Evolutionary conservation across 2,329 filamentous ascomycete species (phyloP).

Genomic region (Cladosporium cucumerinum): DNA sequence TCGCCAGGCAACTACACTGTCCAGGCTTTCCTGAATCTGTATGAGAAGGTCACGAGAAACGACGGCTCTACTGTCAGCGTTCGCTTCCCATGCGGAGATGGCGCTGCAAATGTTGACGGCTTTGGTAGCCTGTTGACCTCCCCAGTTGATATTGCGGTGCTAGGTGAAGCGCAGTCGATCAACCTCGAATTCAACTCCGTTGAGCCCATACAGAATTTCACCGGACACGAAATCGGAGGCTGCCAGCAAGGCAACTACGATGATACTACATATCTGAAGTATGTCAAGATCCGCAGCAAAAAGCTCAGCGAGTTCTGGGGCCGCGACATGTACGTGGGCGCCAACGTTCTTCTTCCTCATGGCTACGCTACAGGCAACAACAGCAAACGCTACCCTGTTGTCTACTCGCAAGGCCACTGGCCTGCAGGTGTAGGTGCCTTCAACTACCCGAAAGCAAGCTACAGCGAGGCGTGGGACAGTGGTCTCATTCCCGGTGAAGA

Average conservation of each 20-base stretch:
- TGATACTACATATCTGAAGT: conserved; percentile 34
- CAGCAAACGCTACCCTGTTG: conserved; percentile 34
- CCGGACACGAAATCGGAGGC: conserved; percentile 37
- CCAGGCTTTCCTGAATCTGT: conserved; percentile 37
- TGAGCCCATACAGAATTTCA: conserved; percentile 26
- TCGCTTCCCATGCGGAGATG: conserved; percentile 36
- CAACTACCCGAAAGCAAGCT: conserved; percentile 24
- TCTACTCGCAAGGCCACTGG: conserved; percentile 36
- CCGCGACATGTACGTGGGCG: conserved; percentile 37
- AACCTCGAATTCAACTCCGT: conserved; percentile 34
- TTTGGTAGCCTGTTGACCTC: conserved; percentile 33
- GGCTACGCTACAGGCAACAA: conserved; percentile 35
- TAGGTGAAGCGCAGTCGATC: conserved; percentile 31
- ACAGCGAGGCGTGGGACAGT: conserved; percentile 29
- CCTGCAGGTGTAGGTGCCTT: background rate
- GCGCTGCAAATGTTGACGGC: conserved; percentile 27
- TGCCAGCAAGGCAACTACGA: conserved; percentile 40
- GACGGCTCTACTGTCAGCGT: conserved; percentile 38
- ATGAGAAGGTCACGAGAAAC: conserved; percentile 36
- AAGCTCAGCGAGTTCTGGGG: conserved; percentile 37
- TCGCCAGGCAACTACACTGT: conserved; percentile 34
- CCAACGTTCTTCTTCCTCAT: conserved; percentile 36
- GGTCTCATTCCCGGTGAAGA: conserved; percentile 33
- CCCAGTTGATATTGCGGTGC: conserved; percentile 27
- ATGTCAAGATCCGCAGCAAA: conserved; percentile 40